These are phyloP conservation scores for Paraphoma chrysanthemicola DNA, from an alignment of 2,329 filamentous ascomycete species.

Conservation along the genomic window DNA sequence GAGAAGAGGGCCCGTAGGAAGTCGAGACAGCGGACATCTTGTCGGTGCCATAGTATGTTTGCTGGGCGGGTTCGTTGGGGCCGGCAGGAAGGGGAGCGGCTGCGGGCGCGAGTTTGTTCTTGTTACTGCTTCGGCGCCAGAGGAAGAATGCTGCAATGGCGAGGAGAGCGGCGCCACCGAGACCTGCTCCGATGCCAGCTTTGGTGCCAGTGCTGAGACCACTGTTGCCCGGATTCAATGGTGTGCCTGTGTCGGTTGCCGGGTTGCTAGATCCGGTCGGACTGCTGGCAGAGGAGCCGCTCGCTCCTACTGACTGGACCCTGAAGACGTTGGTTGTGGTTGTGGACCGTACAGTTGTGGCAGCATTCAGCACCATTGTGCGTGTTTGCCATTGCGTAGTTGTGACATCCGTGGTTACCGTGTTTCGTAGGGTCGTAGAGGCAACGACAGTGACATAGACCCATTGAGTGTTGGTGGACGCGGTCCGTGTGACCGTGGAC, in stretches of 20 bases:
- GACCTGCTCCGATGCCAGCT: background rate
- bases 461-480: background rate
- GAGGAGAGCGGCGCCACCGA: background rate
- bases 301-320: background rate
- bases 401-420: background rate
- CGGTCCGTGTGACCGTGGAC: background rate
- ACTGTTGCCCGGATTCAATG: background rate
- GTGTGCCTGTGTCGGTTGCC: background rate
- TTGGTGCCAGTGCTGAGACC: background rate
- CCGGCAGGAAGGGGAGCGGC: background rate
- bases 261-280: background rate
- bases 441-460: background rate
- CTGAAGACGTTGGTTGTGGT: background rate
- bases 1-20: background rate
- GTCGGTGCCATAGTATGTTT: background rate
- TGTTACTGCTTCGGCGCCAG: background rate
- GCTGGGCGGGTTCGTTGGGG: background rate
- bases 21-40: background rate
- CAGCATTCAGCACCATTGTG: background rate
- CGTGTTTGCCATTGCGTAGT: background rate
- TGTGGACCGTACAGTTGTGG: background rate
- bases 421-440: background rate
- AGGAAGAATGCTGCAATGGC: background rate
- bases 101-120: background rate
- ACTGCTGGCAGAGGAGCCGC: background rate